Conservation (phyloP, 495 filamentous ascomycete genomes). For the Hypoxylon rickii region DNA sequence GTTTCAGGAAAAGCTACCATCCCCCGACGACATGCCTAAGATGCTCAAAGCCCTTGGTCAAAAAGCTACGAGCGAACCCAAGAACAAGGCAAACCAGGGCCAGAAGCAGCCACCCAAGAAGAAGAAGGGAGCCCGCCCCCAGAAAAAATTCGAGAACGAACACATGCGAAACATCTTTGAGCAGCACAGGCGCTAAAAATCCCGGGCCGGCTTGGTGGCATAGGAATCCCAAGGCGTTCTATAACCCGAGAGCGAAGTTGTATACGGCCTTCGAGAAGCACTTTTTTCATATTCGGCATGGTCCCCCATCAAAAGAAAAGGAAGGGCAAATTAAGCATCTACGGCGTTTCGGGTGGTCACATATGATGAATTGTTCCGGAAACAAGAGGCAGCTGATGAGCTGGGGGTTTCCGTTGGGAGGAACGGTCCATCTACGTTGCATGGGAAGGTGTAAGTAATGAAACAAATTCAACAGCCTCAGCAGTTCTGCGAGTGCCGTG, state of each 20-base stretch:
- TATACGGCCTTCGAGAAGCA: no score
- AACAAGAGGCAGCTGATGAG: background rate
- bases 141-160: constrained; percentile 81
- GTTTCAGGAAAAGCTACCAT: constrained; percentile 78
- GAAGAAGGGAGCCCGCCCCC: constrained; percentile 70
- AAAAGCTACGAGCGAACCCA: constrained; percentile 76
- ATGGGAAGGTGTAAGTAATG: constrained; percentile 8
- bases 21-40: constrained; percentile 72
- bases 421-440: no score
- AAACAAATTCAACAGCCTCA: background rate
- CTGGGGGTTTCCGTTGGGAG: background rate
- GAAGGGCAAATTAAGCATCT: constrained; percentile 9
- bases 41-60: constrained; percentile 73
- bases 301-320: background rate
- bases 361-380: constrained; percentile 15
- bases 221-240: background rate
- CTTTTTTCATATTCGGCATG: no score
- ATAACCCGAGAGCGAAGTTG: no score
- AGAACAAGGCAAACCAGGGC: constrained; percentile 58
- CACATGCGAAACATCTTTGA: constrained; percentile 89
- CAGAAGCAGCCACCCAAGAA: constrained; percentile 69
- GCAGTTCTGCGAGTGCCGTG: constrained; percentile 1
- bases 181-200: constrained; percentile 64
- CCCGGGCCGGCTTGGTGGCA: background rate
- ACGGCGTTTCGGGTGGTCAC: constrained; percentile 16